Evolutionary conservation across 129 eudicot genomes (phyloP).

Genomic region (Artemisia annua): DNA sequence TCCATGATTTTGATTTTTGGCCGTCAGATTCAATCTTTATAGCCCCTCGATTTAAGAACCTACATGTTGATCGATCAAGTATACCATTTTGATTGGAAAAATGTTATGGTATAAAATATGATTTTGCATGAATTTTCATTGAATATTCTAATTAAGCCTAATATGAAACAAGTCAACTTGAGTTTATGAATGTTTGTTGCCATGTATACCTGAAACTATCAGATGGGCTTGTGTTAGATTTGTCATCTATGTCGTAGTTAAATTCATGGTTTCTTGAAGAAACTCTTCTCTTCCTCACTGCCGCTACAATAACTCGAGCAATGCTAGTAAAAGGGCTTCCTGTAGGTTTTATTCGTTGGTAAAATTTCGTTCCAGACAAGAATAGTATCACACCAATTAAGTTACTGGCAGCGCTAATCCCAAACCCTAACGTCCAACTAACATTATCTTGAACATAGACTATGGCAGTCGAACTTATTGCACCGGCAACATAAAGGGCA

Average conservation of each 20-base stretch:
- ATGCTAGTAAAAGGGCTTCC: constrained; percentile 60
- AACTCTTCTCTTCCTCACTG: constrained; percentile 45
- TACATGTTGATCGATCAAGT: constrained; percentile 5
- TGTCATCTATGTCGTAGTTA: constrained; percentile 18
- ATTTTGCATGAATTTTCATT: too few species aligned
- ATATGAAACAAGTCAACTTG: background rate
- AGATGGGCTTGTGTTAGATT: constrained; percentile 40
- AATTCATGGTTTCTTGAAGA: constrained; percentile 15
- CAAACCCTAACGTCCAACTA: constrained; percentile 57
- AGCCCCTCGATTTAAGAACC: constrained; percentile 59
- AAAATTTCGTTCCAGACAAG: constrained; percentile 45
- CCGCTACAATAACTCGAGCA: constrained; percentile 53
- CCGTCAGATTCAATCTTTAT: constrained; percentile 33
- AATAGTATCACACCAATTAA: constrained; percentile 42
- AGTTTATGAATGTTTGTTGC: background rate
- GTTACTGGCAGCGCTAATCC: constrained; percentile 44
- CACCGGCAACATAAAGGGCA: constrained; percentile 16
- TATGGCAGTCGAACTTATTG: constrained; percentile 39
- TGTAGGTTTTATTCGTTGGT: constrained; percentile 33
- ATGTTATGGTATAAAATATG: too few species aligned
- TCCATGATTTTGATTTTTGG: constrained; percentile 48
- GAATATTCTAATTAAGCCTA: too few species aligned
- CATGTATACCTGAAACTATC: constrained; percentile 47
- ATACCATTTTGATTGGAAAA: background rate
- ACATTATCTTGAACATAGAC: constrained; percentile 56